These are phyloP conservation scores for Daedaleopsis nitida DNA, from an alignment of 768 basidiomycete species.

Conservation along the genomic window DNA sequence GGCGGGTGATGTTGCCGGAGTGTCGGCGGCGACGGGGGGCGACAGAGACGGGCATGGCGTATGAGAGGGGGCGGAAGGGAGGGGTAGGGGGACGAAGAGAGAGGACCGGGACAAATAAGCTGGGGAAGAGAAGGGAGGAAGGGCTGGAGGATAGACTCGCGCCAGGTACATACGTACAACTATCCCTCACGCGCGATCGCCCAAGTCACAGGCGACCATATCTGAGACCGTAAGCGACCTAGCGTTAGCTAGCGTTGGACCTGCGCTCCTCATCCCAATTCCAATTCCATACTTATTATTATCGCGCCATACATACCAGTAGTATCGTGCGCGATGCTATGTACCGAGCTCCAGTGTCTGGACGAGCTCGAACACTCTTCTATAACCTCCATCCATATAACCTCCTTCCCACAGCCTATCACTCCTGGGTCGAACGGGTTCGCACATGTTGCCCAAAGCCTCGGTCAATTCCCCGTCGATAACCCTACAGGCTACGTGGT, in stretches of 20 bases:
- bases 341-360: no score
- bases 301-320: no score
- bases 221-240: background rate
- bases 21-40: conserved; percentile 52
- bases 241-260: no score
- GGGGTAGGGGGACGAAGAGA: background rate
- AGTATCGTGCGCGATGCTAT: no score
- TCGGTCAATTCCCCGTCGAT: no score
- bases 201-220: background rate
- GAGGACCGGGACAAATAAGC: conserved; percentile 4
- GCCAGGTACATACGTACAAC: background rate
- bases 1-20: conserved; percentile 36
- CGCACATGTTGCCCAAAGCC: background rate
- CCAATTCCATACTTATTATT: no score
- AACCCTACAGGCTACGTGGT: no score
- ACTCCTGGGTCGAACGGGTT: background rate
- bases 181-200: background rate
- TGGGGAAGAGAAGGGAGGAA: background rate
- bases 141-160: background rate
- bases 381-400: background rate
- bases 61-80: background rate
- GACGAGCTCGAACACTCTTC: background rate
- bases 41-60: conserved; percentile 8
- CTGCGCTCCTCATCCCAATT: background rate
- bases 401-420: background rate